phyloP scores from a whole-genome alignment of 345 rosid genomes.

The Brassica juncea region DNA sequence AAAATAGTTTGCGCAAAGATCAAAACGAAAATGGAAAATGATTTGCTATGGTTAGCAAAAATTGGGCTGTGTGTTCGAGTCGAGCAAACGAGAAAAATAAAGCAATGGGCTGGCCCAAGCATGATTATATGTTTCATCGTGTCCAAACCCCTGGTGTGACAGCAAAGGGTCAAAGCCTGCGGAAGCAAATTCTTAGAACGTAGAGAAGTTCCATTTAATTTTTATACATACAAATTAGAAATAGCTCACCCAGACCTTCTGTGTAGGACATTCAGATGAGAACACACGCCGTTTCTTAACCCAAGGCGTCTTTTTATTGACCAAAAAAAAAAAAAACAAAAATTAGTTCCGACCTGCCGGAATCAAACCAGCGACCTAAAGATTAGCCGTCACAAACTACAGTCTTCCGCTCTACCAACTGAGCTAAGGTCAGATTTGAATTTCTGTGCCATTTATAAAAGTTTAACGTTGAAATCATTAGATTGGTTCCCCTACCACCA shows the following conservation, averaged over 20 bases:
- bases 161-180: neutral
- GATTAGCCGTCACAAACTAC: conserved; percentile 55
- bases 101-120: neutral
- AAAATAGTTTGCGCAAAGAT: neutral
- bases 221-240: no score
- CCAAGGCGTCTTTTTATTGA: neutral
- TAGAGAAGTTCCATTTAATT: no score
- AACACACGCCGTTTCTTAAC: conserved; percentile 16
- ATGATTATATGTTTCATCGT: neutral
- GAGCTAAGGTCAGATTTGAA: conserved; percentile 84
- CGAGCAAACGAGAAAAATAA: neutral
- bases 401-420: conserved; percentile 99
- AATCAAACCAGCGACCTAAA: conserved; percentile 43
- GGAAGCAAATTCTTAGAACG: neutral
- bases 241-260: neutral
- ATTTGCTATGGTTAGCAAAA: neutral
- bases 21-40: neutral
- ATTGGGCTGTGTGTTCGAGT: neutral
- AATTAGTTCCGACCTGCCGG: conserved; percentile 28
- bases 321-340: neutral
- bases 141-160: neutral
- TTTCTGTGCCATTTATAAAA: no score
- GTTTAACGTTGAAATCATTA: no score
- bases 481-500: neutral
- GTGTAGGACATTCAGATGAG: neutral